Evolutionary conservation across 805 yeast genomes (phyloP).

Genomic region (Metschnikowia cubensis): DNA sequence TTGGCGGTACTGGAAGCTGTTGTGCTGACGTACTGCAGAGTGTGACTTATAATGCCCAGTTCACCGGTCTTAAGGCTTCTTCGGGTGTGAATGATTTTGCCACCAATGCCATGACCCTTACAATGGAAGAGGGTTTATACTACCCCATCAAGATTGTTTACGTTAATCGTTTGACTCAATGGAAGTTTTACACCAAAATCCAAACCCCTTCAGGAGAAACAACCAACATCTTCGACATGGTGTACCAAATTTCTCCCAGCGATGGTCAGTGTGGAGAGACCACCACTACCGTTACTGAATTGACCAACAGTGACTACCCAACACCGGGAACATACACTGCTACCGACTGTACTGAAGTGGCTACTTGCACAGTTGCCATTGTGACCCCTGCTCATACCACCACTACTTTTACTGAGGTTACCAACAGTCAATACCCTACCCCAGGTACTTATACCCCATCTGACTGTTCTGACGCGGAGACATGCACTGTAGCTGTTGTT

Average conservation of each 20-base stretch:
- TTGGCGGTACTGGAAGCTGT: background rate
- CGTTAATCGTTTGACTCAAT: too few species aligned
- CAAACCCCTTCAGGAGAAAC: background rate
- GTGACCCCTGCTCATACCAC: background rate
- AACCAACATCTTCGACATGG: background rate
- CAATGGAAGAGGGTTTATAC: too few species aligned
- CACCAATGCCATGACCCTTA: background rate
- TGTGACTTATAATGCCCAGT: too few species aligned
- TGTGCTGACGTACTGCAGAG: background rate
- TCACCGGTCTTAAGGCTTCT: too few species aligned
- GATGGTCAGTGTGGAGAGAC: background rate
- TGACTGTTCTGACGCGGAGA: background rate
- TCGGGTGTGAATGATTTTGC: too few species aligned
- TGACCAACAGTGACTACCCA: background rate
- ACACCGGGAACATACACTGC: conserved; percentile 1
- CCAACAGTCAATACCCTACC: background rate
- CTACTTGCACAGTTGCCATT: background rate
- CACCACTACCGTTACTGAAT: background rate
- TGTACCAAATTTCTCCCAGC: background rate
- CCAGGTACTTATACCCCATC: conserved; percentile 1
- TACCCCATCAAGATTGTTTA: too few species aligned
- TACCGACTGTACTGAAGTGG: background rate
- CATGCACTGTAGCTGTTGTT: background rate
- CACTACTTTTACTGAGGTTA: background rate
- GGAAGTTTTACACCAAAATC: too few species aligned